Evolutionary conservation across 129 eudicot genomes (phyloP), one percentile per base, ranked within the genome.

Genomic region (Solidago caesia): DNA sequence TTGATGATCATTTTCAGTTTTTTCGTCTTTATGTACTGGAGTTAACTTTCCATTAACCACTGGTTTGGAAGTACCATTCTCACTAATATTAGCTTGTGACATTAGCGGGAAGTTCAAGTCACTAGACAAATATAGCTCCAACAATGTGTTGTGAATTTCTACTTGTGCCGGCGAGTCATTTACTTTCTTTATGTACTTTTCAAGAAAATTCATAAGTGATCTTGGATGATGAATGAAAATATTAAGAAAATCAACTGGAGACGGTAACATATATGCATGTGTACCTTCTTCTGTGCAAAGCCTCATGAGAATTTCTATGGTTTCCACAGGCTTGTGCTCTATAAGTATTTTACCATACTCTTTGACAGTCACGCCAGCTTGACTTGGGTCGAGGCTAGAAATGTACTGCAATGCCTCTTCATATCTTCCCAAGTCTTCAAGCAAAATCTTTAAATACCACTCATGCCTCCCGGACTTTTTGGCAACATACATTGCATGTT

Each of bases 401-500:
- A 95, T 87, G 78, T 95, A 95, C 72, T 82, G 82, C 85, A 95
- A 79, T 4, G 99, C 99, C 79, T 91, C 99, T 59, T 89, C 97
- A 78, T 91, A 95, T 27, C 88, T 84, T 45, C 86, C 97, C 48
- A 95, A 79, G 66, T 95, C 99, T 85, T 95, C 99, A 52, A 95
- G 97, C 80, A 95, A 83, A 70, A 95, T 95, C 89, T 95, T 95
- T 82, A 95, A 83, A 88, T 91, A 95, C 94, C 88, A 83, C 62
- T 95, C 99, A 66, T 95, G 99, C 77, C 85, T 87, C 68, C 99
- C 99, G 48, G 96, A 84, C 78, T 79, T 95, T 77, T 95, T 95
- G 44, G 99, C 99, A 59, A 91, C 99, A 76, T 80, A 95, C 99
- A 95, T 95, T 21, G 99, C 99, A 81, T 95, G 99, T 78, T 95